Evolutionary conservation across 768 basidiomycete genomes (phyloP), one percentile per base, ranked within the genome.

Genomic region (Rossbeevera mucosa): DNA sequence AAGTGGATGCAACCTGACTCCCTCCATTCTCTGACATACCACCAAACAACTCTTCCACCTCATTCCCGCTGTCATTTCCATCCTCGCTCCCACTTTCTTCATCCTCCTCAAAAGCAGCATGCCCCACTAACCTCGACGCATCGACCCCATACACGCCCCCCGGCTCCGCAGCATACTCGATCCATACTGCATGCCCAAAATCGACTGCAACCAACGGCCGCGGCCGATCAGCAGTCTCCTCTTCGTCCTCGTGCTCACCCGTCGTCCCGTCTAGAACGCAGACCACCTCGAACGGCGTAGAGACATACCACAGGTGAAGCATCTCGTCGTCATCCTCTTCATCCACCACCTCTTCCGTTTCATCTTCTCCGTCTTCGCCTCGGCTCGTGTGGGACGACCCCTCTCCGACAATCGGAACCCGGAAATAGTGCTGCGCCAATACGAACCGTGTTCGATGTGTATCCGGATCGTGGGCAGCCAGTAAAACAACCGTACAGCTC

Each of bases 141-240:
- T 68, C 66, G 20, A 62, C 66, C 11, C 62, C 64, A 45, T 58
- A 64, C 13, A 64, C 59, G 1, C 66, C 62, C 11, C 66, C 66
- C 0, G 66, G 46, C 52, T 70, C 58, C 68, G 73, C 57, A 57
- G 62, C 56, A 59, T 82, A 81, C 61, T 88, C 86, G 44, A 94
- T 81, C 80, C 90, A 88, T 30, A 90, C 85, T 16, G 91, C 87
- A 60, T 92, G 90, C 38, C 89, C 88, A 71, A 94, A 94, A 63
- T 94, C 83, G 7, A 93, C 85, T 0, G 86, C 86, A n/a, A 88
- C 81, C 13, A 88, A 74, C 21, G 86, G 86, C 3, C 86, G 74
- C 18, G 82, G 82, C 4, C 82, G 74, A 26, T 80, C 81, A 24
- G 58, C 47, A 26, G 59, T 48, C 31, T 71, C 69, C 13, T 69